These are phyloP conservation scores for Pseudogymnoascus destructans DNA, from an alignment of 2,329 filamentous ascomycete species.

Conservation along the genomic window DNA sequence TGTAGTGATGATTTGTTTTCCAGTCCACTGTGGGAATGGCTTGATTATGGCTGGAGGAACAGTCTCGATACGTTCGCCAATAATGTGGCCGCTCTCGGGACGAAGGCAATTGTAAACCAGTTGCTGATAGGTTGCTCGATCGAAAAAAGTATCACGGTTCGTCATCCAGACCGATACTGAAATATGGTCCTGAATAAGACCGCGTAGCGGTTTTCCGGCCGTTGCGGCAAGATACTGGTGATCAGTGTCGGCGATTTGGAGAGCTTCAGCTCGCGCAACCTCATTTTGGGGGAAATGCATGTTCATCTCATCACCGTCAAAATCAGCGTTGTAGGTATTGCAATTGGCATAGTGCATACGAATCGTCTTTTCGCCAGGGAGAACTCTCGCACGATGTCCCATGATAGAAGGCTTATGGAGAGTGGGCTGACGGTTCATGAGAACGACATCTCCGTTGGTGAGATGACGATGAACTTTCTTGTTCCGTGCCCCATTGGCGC, in stretches of 20 bases:
- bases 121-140: conserved; percentile 77
- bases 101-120: conserved; percentile 82
- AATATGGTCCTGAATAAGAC: conserved; percentile 96
- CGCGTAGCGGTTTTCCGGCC: conserved; percentile 81
- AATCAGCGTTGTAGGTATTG: conserved; percentile 98
- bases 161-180: conserved; percentile 88
- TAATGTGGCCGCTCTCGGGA: conserved; percentile 80
- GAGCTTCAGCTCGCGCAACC: conserved; percentile 79
- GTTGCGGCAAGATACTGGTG: conserved; percentile 94
- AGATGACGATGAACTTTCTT: conserved; percentile 97
- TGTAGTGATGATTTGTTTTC: conserved; percentile 89
- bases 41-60: conserved; percentile 72
- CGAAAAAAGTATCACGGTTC: conserved; percentile 83
- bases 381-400: conserved; percentile 84
- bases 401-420: conserved; percentile 98
- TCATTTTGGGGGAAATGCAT: conserved; percentile 99
- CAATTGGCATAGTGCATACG: conserved; percentile 99
- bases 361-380: conserved; percentile 91
- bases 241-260: conserved; percentile 89
- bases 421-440: conserved; percentile 98
- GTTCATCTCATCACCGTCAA: conserved; percentile 99
- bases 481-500: conserved; percentile 62
- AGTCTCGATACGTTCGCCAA: conserved; percentile 67
- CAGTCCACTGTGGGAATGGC: conserved; percentile 76
- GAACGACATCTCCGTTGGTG: conserved; percentile 88